Conservation (phyloP, 805 yeast species). For the Monosporozyma yasuniensis region DNA sequence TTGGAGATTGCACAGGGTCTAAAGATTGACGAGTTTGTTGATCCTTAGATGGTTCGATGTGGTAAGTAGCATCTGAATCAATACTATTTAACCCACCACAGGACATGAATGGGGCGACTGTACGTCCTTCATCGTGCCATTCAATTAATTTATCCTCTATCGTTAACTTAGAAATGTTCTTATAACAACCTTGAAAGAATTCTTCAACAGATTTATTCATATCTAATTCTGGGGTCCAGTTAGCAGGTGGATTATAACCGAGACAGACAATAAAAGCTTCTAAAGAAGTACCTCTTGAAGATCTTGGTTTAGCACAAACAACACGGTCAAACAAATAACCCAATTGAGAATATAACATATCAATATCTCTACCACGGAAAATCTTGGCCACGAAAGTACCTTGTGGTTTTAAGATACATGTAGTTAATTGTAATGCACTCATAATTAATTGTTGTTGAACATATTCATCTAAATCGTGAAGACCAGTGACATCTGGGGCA, state of each 20-base stretch:
- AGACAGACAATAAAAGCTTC: slow-evolving; percentile 92
- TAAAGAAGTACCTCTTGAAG: slow-evolving; percentile 88
- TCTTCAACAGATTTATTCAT: slow-evolving; percentile 63
- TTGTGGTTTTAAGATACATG: slow-evolving; percentile 79
- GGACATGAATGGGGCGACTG: slow-evolving; percentile 85
- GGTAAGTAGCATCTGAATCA: slow-evolving; percentile 93
- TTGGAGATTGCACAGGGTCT: slow-evolving; percentile 92
- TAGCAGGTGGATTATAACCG: slow-evolving; percentile 73
- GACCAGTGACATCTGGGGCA: slow-evolving; percentile 97
- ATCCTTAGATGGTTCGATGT: slow-evolving; percentile 25
- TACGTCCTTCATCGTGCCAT: slow-evolving; percentile 51
- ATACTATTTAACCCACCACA: slow-evolving; percentile 86
- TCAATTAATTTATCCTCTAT: slow-evolving; percentile 28
- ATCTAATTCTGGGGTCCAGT: slow-evolving; percentile 69
- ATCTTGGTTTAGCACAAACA: slow-evolving; percentile 91
- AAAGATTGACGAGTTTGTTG: slow-evolving; percentile 34
- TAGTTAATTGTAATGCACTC: slow-evolving; percentile 85
- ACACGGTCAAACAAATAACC: slow-evolving; percentile 79
- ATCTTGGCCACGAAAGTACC: slow-evolving; percentile 95
- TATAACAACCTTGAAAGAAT: slow-evolving; percentile 52
- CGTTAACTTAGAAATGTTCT: slow-evolving; percentile 10
- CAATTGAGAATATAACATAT: slow-evolving; percentile 83
- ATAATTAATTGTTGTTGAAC: slow-evolving; percentile 90
- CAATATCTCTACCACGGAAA: slow-evolving; percentile 93
- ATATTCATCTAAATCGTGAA: slow-evolving; percentile 94